phyloP scores from a whole-genome alignment of 2,329 filamentous ascomycete genomes.

The Stylonectria norvegica region DNA sequence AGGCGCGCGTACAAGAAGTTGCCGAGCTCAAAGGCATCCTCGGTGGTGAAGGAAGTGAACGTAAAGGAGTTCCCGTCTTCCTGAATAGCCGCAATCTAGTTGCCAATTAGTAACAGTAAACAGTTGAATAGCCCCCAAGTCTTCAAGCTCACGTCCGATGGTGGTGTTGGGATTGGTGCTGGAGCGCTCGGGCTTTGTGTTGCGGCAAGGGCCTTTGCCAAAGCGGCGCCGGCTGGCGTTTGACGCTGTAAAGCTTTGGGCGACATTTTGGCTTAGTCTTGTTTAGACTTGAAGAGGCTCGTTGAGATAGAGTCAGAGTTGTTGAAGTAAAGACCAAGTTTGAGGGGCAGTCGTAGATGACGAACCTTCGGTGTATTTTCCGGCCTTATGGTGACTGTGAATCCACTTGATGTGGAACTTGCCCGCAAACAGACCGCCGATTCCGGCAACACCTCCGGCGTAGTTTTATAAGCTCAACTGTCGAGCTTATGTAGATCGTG shows the following conservation, averaged over 20 bases:
- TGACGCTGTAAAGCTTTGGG: constrained; percentile 16
- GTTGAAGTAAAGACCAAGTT: too few species aligned
- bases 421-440: too few species aligned
- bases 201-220: constrained; percentile 22
- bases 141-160: constrained; percentile 17
- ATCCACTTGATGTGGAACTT: too few species aligned
- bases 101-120: not conserved
- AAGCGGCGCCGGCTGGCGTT: constrained; percentile 7
- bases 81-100: constrained; percentile 29
- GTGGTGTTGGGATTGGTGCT: constrained; percentile 14
- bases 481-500: too few species aligned
- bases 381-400: too few species aligned
- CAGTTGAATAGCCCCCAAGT: not conserved
- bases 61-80: constrained; percentile 42
- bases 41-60: constrained; percentile 54
- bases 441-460: too few species aligned
- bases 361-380: too few species aligned
- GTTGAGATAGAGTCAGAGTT: too few species aligned
- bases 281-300: too few species aligned
- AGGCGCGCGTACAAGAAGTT: constrained; percentile 62
- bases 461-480: too few species aligned
- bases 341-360: too few species aligned
- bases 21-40: constrained; percentile 64
- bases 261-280: constrained; percentile 12
- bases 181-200: constrained; percentile 11